These are phyloP conservation scores for Coniochaeta sp. DNA, from an alignment of 2,329 filamentous ascomycete species.

Conservation along the genomic window DNA sequence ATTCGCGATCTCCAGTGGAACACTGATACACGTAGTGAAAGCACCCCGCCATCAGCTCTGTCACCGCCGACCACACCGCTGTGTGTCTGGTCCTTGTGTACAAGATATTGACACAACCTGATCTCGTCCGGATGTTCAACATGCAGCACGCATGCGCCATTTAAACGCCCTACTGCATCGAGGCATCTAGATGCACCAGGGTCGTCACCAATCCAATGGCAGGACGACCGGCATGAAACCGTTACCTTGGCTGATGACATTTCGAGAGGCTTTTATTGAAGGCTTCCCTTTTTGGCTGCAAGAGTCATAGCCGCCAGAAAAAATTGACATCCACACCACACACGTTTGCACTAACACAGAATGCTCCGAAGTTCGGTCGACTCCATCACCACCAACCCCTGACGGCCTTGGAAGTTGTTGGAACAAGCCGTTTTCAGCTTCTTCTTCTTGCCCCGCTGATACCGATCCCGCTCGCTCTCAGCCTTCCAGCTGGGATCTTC, in stretches of 20 bases:
- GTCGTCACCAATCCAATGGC: not conserved
- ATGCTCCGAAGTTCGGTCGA: not conserved
- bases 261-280: not conserved
- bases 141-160: not conserved
- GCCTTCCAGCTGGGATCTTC: not conserved
- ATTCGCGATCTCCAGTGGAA: not conserved
- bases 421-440: not conserved
- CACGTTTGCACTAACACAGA: too few relatives aligned
- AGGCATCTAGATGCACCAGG: not conserved
- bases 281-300: not conserved
- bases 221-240: not conserved
- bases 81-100: too few relatives aligned
- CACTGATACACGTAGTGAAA: too few relatives aligned
- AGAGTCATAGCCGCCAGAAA: not conserved
- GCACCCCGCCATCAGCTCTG: too few relatives aligned
- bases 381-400: not conserved
- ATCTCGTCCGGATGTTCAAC: too few relatives aligned
- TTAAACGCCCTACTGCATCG: not conserved
- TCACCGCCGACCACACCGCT: too few relatives aligned
- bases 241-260: not conserved
- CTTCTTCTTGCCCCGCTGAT: not conserved
- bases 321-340: too few relatives aligned
- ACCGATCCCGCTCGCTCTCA: not conserved
- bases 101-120: too few relatives aligned
- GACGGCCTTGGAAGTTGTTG: too few relatives aligned